Conservation (phyloP, 176 grass and related monocot species). For the Carex pumila region DNA sequence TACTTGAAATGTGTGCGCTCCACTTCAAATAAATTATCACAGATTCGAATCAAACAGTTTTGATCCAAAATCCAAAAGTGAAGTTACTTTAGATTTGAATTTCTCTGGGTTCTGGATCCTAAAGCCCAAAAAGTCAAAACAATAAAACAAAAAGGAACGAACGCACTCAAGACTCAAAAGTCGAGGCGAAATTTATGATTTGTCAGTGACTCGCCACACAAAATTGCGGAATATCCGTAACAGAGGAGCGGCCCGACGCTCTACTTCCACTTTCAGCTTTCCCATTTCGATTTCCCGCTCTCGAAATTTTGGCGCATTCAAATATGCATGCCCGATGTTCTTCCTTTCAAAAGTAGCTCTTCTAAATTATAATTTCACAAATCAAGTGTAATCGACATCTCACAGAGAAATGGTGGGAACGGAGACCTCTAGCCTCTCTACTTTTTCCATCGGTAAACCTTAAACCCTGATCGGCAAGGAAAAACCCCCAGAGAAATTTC, state of each 20-base stretch:
- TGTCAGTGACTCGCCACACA: neutral
- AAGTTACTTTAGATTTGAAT: too few species aligned
- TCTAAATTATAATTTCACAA: neutral
- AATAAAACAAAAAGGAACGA: too few species aligned
- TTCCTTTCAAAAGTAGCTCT: neutral
- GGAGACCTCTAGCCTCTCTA: conserved; percentile 8
- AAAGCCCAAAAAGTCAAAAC: too few species aligned
- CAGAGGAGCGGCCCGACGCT: too few species aligned
- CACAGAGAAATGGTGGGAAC: neutral
- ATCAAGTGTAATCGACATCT: neutral
- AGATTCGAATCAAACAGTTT: too few species aligned
- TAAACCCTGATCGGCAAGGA: neutral
- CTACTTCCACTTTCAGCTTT: neutral
- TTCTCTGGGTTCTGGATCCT: too few species aligned
- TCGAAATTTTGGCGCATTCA: conserved; percentile 6
- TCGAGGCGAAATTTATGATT: neutral
- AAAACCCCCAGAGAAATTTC: neutral
- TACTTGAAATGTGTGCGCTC: too few species aligned
- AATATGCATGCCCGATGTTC: neutral
- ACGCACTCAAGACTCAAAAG: neutral
- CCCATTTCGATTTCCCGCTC: conserved; percentile 9
- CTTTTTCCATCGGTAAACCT: conserved; percentile 45
- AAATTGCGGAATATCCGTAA: neutral
- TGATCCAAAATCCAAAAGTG: too few species aligned
- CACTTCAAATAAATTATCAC: too few species aligned